Evolutionary conservation across 495 filamentous ascomycete species (phyloP).

Genomic region (Pyronema domesticum): DNA sequence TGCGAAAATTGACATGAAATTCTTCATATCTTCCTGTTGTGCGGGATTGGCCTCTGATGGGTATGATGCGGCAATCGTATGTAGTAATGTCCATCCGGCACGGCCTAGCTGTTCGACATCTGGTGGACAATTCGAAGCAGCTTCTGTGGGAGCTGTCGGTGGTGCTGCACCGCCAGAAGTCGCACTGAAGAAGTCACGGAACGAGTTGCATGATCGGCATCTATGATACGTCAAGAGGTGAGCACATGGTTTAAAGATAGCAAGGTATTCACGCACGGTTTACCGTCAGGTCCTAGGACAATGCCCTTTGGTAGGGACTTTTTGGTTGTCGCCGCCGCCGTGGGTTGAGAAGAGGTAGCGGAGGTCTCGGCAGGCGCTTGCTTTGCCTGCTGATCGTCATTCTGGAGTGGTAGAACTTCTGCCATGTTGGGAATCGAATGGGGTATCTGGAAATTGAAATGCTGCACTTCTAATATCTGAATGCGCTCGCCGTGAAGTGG

Average conservation of each 20-base stretch:
- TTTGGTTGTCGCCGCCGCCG: slow-evolving; percentile 30
- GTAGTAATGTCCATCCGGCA: slow-evolving; percentile 79
- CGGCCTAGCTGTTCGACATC: slow-evolving; percentile 75
- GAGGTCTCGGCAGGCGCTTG: slow-evolving; percentile 15
- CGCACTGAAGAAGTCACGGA: slow-evolving; percentile 20
- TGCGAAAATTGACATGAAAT: slow-evolving; percentile 66
- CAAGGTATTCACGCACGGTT: slow-evolving; percentile 50
- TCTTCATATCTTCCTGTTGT: slow-evolving; percentile 54
- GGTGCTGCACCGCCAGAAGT: slow-evolving; percentile 24
- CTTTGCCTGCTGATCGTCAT: background rate
- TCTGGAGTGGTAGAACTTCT: slow-evolving; percentile 5
- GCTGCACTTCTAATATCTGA: too few species aligned
- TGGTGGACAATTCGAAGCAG: slow-evolving; percentile 46
- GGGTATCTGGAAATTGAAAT: background rate
- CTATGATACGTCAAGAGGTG: slow-evolving; percentile 29
- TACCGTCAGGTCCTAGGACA: slow-evolving; percentile 79
- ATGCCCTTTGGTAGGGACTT: slow-evolving; percentile 42
- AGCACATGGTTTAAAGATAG: background rate
- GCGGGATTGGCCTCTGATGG: slow-evolving; percentile 43
- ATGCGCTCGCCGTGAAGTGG: too few species aligned
- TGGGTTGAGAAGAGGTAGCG: slow-evolving; percentile 27
- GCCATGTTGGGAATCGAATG: background rate
- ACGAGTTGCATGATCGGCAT: slow-evolving; percentile 63
- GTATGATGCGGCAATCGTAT: slow-evolving; percentile 77
- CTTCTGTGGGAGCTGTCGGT: slow-evolving; percentile 20